phyloP scores from a whole-genome alignment of 495 filamentous ascomycete species.

The Corynascus novoguineensis region DNA sequence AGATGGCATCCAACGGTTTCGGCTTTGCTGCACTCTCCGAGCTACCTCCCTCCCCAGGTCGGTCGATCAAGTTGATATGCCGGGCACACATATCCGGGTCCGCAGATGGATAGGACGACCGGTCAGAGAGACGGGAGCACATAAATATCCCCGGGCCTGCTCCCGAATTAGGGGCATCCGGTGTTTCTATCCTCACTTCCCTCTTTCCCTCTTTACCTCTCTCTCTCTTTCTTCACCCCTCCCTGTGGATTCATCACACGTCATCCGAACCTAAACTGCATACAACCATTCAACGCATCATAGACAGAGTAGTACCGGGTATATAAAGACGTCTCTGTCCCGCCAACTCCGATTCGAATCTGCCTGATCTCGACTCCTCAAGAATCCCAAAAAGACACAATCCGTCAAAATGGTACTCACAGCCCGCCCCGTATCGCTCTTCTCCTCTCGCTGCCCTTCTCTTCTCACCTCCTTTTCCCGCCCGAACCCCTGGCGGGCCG shows the following conservation, averaged over 20 bases:
- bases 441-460: slow-evolving; percentile 26
- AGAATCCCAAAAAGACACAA: background rate
- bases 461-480: slow-evolving; percentile 15
- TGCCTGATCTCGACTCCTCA: background rate
- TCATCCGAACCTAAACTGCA: background rate
- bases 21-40: slow-evolving; percentile 2
- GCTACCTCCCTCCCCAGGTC: background rate
- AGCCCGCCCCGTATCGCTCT: slow-evolving; percentile 33
- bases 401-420: slow-evolving; percentile 47
- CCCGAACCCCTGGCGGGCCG: slow-evolving; percentile 17
- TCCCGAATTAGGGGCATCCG: background rate
- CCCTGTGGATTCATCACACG: background rate
- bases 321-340: background rate
- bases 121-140: background rate
- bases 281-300: too few species aligned
- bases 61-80: background rate
- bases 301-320: too few species aligned
- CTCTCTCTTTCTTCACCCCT: background rate
- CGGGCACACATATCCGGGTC: background rate
- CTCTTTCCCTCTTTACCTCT: background rate
- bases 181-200: background rate
- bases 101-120: background rate
- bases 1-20: slow-evolving; percentile 1
- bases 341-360: background rate
- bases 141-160: slow-evolving; percentile 7